Conservation (phyloP, 306 rosid species). For the Urtica urens region DNA sequence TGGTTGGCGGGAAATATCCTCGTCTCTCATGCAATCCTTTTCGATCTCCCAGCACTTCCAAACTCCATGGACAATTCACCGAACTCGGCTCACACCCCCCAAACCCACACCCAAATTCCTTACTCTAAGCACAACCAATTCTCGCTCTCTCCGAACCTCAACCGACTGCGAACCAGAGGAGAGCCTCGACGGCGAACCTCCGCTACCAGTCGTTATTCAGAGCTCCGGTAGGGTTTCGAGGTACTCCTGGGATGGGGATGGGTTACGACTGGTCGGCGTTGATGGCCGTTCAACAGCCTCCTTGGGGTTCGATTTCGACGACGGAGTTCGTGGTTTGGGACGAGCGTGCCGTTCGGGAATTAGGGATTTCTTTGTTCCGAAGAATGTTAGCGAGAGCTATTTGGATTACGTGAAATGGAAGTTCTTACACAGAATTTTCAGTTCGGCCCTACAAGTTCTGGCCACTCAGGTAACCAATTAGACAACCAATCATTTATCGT, state of each 20-base stretch:
- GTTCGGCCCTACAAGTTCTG: conserved; percentile 84
- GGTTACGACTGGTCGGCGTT: conserved; percentile 44
- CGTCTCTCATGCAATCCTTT: conserved; percentile 54
- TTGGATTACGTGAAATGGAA: conserved; percentile 74
- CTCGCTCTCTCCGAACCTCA: conserved; percentile 38
- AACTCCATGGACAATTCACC: conserved; percentile 34
- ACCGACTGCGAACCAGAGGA: conserved; percentile 43
- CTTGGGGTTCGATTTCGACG: conserved; percentile 20
- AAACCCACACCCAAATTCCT: conserved; percentile 15
- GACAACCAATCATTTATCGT: background rate
- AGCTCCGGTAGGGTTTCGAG: conserved; percentile 51
- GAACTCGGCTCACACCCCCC: conserved; percentile 13
- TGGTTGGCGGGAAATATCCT: conserved; percentile 14
- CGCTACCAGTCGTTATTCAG: conserved; percentile 51
- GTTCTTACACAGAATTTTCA: conserved; percentile 78
- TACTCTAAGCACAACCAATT: conserved; percentile 7
- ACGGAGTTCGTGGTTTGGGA: conserved; percentile 25
- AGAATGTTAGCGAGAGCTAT: conserved; percentile 42
- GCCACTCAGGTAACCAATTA: conserved; percentile 65
- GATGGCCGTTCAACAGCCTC: conserved; percentile 31
- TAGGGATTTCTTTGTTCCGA: conserved; percentile 57
- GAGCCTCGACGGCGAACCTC: conserved; percentile 24
- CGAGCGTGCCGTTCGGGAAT: conserved; percentile 25
- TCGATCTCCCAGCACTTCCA: conserved; percentile 23
- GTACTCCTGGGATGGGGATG: conserved; percentile 59